Conservation (phyloP, 2,329 filamentous ascomycete species). For the Stachybotrys echinatus region DNA sequence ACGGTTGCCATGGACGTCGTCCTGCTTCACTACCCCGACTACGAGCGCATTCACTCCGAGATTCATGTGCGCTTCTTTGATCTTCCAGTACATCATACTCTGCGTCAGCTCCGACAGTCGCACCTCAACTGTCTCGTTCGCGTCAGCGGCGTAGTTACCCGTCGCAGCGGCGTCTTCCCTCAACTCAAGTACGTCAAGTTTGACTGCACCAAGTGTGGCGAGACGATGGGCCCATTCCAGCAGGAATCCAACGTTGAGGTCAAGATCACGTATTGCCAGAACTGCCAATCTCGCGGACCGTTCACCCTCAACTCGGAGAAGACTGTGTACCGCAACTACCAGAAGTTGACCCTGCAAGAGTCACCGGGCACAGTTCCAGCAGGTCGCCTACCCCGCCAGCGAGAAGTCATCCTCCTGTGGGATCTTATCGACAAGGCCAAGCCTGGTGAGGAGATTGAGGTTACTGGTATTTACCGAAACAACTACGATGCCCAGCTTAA, state of each 20-base stretch:
- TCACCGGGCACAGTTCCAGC: slow-evolving; percentile 95
- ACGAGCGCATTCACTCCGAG: slow-evolving; percentile 94
- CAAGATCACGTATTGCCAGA: slow-evolving; percentile 93
- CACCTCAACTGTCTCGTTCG: slow-evolving; percentile 94
- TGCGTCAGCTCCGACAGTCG: slow-evolving; percentile 89
- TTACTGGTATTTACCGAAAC: slow-evolving; percentile 95
- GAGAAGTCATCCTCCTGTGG: slow-evolving; percentile 93
- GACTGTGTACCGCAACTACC: slow-evolving; percentile 97
- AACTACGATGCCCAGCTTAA: slow-evolving; percentile 97
- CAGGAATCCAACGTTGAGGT: slow-evolving; percentile 96
- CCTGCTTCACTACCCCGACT: slow-evolving; percentile 92
- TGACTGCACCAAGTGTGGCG: slow-evolving; percentile 88
- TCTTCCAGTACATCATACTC: slow-evolving; percentile 87
- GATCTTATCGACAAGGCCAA: slow-evolving; percentile 96
- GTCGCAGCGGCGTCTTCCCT: slow-evolving; percentile 90
- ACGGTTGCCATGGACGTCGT: slow-evolving; percentile 96
- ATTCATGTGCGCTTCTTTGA: slow-evolving; percentile 97
- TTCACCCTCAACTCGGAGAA: slow-evolving; percentile 96
- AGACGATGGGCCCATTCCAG: slow-evolving; percentile 91
- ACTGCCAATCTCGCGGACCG: slow-evolving; percentile 89
- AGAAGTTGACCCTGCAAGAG: slow-evolving; percentile 95
- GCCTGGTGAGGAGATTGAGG: slow-evolving; percentile 94
- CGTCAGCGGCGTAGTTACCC: slow-evolving; percentile 91
- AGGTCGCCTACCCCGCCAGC: slow-evolving; percentile 84
- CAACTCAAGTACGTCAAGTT: slow-evolving; percentile 99